Percentiles rank a stretch among this genome's conserved stretches.
These are phyloP conservation scores for Gaeumannomyces tritici DNA, from an alignment of 2,329 filamentous ascomycete genomes.

Conservation along the genomic window DNA sequence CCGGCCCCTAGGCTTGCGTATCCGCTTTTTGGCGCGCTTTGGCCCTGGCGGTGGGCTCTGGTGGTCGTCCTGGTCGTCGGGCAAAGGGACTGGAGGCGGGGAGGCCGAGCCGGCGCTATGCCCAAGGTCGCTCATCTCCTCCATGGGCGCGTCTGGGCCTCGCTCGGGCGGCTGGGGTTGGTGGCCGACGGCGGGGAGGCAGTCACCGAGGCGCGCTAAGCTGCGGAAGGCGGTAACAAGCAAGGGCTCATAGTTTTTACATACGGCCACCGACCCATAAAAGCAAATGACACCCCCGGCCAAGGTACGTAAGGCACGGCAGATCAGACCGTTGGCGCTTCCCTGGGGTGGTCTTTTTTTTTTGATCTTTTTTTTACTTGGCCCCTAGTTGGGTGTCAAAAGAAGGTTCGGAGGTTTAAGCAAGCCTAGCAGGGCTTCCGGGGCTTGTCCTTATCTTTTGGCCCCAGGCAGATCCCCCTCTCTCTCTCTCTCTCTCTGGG, in stretches of 20 bases:
- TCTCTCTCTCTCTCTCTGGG: not conserved
- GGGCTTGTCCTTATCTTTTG: not conserved
- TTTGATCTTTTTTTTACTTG: not conserved
- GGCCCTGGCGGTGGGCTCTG: not conserved
- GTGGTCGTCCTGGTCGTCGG: not conserved
- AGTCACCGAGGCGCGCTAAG: not conserved
- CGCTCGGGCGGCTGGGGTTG: not conserved
- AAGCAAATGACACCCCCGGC: not conserved
- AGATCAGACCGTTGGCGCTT: not conserved
- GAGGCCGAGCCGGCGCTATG: not conserved
- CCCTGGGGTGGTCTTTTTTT: not conserved
- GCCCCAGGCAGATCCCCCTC: not conserved
- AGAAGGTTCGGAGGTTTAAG: not conserved
- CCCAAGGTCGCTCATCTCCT: not conserved
- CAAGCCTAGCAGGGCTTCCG: not conserved
- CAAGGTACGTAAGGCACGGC: not conserved
- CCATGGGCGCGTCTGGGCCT: not conserved
- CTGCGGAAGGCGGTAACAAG: not conserved
- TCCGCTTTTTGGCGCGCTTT: constrained; percentile 1
- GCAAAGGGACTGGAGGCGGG: not conserved
- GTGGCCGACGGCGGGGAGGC: not conserved
- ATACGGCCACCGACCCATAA: not conserved
- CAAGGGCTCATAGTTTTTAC: not conserved
- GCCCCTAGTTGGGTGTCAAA: not conserved
- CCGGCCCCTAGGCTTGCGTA: constrained; percentile 26